A percentile compares a stretch with the other conserved stretches of the same genome.
Evolutionary conservation across 345 rosid genomes (phyloP).

Genomic region (Excoecaria cochinchinensis): DNA sequence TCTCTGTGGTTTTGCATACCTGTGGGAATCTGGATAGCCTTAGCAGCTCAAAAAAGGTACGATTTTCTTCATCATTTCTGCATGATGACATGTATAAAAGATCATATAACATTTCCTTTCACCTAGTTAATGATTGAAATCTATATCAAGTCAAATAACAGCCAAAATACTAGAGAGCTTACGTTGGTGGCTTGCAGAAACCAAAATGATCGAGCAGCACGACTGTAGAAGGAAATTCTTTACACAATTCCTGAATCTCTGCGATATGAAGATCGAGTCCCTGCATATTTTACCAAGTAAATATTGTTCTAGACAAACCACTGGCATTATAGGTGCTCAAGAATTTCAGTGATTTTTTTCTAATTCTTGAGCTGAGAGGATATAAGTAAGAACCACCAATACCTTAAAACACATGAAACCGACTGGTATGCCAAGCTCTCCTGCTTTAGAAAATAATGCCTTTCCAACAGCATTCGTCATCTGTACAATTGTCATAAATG

Average conservation of each 20-base stretch:
- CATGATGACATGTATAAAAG: conserved; percentile 21
- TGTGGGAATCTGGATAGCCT: conserved; percentile 76
- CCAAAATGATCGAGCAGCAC: conserved; percentile 83
- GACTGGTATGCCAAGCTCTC: conserved; percentile 85
- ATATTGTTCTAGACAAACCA: background rate
- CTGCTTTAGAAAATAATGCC: conserved; percentile 83
- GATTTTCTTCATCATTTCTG: conserved; percentile 70
- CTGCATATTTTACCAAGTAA: conserved; percentile 38
- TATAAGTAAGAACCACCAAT: conserved; percentile 3
- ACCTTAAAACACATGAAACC: conserved; percentile 98
- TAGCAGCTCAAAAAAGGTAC: conserved; percentile 59
- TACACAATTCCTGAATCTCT: conserved; percentile 78
- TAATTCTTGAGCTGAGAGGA: conserved; percentile 2
- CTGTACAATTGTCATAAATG: conserved; percentile 32
- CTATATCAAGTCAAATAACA: background rate
- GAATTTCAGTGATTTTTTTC: background rate
- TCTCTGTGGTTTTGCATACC: conserved; percentile 32
- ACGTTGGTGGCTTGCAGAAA: conserved; percentile 88
- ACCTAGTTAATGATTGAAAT: conserved; percentile 7
- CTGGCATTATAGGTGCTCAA: background rate
- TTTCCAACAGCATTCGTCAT: conserved; percentile 89
- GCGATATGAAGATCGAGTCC: conserved; percentile 73
- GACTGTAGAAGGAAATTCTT: conserved; percentile 68
- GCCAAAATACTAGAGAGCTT: conserved; percentile 26
- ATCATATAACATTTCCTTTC: conserved; percentile 7